These are phyloP conservation scores for Lathyrus tuberosus DNA, from an alignment of 306 rosid species.

Conservation along the genomic window DNA sequence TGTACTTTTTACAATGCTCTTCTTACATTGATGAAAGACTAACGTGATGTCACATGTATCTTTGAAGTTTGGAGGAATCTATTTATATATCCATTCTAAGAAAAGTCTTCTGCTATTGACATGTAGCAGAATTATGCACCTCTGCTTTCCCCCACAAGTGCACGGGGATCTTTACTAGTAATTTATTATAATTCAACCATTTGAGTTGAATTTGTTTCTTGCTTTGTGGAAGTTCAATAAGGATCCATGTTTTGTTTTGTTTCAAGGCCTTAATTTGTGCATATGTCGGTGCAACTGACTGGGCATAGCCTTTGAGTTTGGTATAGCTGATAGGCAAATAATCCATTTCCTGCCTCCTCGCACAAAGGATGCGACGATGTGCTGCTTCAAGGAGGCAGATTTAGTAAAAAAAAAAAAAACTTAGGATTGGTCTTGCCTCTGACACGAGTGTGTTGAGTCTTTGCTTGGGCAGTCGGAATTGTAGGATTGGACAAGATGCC, in stretches of 20 bases:
- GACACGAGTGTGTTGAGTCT: not conserved
- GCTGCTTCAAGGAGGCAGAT: not conserved
- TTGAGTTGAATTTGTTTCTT: not conserved
- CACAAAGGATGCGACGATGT: not conserved
- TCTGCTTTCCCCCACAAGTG: not conserved
- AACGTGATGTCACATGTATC: not conserved
- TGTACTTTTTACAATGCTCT: not conserved
- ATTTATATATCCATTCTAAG: not conserved
- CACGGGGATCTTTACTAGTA: not conserved
- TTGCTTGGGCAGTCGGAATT: not conserved
- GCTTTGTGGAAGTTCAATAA: not conserved
- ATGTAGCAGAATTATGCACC: not conserved
- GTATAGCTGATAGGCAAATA: not conserved
- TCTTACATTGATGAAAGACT: not conserved
- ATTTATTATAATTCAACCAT: not conserved
- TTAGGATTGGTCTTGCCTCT: not conserved
- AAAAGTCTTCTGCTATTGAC: not conserved
- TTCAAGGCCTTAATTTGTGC: not conserved
- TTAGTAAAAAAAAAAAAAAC: not conserved
- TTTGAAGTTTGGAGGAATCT: constrained; percentile 16
- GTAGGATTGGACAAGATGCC: not conserved
- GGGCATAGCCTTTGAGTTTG: not conserved
- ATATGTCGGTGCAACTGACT: not conserved
- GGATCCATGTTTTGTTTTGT: constrained; percentile 4
- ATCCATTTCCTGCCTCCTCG: not conserved